Evolutionary conservation across 2,329 filamentous ascomycete species (phyloP), one percentile per base, ranked within the genome.

Genomic region (Exophiala mesophila): DNA sequence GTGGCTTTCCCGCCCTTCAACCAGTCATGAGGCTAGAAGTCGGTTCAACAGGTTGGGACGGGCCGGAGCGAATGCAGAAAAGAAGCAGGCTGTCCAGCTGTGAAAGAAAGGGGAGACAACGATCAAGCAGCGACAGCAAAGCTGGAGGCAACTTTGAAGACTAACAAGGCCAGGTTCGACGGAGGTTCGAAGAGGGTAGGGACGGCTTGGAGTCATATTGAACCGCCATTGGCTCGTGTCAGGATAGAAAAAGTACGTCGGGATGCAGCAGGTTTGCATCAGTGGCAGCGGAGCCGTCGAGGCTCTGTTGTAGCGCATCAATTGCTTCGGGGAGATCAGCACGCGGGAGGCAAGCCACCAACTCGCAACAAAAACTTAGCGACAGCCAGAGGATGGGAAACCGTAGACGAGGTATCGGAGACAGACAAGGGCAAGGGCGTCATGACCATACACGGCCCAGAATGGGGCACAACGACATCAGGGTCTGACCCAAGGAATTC

Each of bases 11-110:
- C 31, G 21, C 12, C 41, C 36, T 28, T 21, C 37, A 36, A 49
- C 49, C 49, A 52, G 24, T 52, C 49, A 52, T 23, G 24, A 31
- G 18, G 17, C 8, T 39, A 41, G 29, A 36, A 38, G 24, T 19
- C 34, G 23, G 40, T 16, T 17, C 44, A 18, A 44, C 24, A 28
- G 45, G 42, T 41, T 47, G 46, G 44, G 39, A 36, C 52, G 52
- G 52, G 39, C 52, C 52, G 52, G 46, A 49, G 50, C 52, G 47
- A 35, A 45, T 44, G 41, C 26, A 34, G 31, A 44, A 42, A 47
- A 76, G 57, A 64, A 66, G 12, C 36, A 62, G 30, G 39, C 67
- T 2, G 41, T 65, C 5, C 59, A 54, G 5, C 48, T 62, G 26
- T 61, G 50, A 9, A 59, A 66, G 55, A 63, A 63, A 34, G 15